Percentiles rank a stretch among this genome's conserved stretches.
Conservation (phyloP, 192 early-diverging fungal species). For the Lunasporangiospora selenospora region DNA sequence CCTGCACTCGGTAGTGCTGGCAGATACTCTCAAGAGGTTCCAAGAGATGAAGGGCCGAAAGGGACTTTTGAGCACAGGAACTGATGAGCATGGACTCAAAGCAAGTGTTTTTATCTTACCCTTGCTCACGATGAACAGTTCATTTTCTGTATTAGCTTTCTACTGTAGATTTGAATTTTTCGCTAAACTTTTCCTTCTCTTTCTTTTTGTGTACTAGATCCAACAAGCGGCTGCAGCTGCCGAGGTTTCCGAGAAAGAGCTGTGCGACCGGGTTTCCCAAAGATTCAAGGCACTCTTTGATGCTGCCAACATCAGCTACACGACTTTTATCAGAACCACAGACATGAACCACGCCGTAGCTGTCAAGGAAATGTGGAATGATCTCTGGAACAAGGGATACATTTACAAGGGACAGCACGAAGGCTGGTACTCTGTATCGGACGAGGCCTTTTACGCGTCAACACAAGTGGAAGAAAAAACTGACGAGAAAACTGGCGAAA, state of each 20-base stretch:
- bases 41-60: constrained; percentile 71
- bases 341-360: constrained; percentile 73
- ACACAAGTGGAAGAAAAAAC: constrained; percentile 73
- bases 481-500: constrained; percentile 58
- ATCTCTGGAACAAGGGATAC: constrained; percentile 69
- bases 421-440: constrained; percentile 97
- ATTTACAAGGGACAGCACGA: constrained; percentile 92
- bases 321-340: constrained; percentile 90
- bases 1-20: constrained; percentile 86
- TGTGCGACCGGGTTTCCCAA: constrained; percentile 79
- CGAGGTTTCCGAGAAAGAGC: constrained; percentile 63
- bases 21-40: constrained; percentile 82
- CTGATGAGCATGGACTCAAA: constrained; percentile 97
- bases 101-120: constrained; percentile 40
- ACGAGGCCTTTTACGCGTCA: constrained; percentile 89
- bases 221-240: constrained; percentile 84
- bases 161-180: neutral
- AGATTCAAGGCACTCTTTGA: constrained; percentile 76
- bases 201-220: constrained; percentile 59
- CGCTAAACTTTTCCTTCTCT: neutral
- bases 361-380: constrained; percentile 78
- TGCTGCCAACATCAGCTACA: constrained; percentile 74
- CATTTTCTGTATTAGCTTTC: neutral
- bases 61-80: constrained; percentile 74
- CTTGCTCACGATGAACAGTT: neutral